These are phyloP conservation scores for Rubroboletus satanas DNA, from an alignment of 768 basidiomycete species.

Conservation along the genomic window DNA sequence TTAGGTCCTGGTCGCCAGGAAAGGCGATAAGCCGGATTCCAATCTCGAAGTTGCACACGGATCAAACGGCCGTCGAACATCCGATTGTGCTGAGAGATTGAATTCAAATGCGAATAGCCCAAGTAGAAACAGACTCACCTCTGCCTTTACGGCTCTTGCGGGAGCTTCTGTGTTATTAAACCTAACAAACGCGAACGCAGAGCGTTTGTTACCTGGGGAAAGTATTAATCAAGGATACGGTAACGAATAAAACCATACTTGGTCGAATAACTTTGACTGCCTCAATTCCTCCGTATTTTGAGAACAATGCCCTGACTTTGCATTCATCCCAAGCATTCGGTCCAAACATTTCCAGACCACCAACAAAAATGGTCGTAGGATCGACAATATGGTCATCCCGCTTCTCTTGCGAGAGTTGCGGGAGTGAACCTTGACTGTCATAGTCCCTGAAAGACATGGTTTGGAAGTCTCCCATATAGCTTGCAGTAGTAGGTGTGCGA, in stretches of 20 bases:
- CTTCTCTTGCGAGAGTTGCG: conserved; percentile 21
- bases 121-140: conserved; percentile 40
- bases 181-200: conserved; percentile 79
- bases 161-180: conserved; percentile 62
- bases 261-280: conserved; percentile 64
- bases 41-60: conserved; percentile 72
- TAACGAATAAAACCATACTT: conserved; percentile 39
- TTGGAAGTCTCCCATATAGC: conserved; percentile 34
- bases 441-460: conserved; percentile 24
- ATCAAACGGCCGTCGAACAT: conserved; percentile 66
- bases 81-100: conserved; percentile 59
- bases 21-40: conserved; percentile 51
- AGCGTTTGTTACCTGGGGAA: conserved; percentile 50
- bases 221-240: neutral
- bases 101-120: neutral
- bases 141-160: conserved; percentile 60
- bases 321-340: conserved; percentile 66
- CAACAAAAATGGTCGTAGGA: conserved; percentile 71
- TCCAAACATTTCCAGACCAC: conserved; percentile 65
- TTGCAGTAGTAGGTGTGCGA: conserved; percentile 44
- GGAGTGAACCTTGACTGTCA: conserved; percentile 19
- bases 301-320: conserved; percentile 56
- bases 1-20: conserved; percentile 35
- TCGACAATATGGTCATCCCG: conserved; percentile 47
- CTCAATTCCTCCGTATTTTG: conserved; percentile 60